phyloP scores from a whole-genome alignment of 176 grass and related monocot species.

The barley (Hordeum vulgare) region MorexV3_pseudomolecules_assembly NC_058522.1:543808841-543809340 shows the following conservation, averaged over 20 bases:
- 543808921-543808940: not conserved
- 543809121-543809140: not conserved
- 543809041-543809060: not conserved
- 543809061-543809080: not conserved
- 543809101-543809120: not conserved
- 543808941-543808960: not conserved
- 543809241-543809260: too few species aligned
- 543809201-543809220: too few species aligned
- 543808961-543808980: not conserved
- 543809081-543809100: not conserved
- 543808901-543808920: not conserved
- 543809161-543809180: not conserved
- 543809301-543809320: too few species aligned
- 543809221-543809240: too few species aligned
- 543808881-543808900: not conserved
- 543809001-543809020: not conserved
- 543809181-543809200: not conserved
- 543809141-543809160: not conserved
- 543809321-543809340: too few species aligned
- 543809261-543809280: too few species aligned
- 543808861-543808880: not conserved
- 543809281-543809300: too few species aligned
- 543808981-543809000: not conserved
- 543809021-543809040: not conserved
- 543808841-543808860: not conserved